Conservation (phyloP, 1,284 basidiomycete species). For the Cryptococcus sp. region DNA sequence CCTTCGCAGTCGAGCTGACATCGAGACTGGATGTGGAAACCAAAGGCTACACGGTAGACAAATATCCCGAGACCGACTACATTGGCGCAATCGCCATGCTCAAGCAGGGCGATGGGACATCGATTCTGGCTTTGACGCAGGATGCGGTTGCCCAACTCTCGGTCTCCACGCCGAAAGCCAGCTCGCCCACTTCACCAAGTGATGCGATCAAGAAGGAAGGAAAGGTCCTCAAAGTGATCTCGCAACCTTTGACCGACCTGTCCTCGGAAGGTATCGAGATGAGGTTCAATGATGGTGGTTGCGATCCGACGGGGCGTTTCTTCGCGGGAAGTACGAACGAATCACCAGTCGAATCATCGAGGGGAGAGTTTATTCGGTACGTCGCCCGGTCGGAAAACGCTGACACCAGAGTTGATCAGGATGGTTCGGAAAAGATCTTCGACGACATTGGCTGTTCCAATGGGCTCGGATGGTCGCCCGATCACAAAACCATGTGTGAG, state of each 20-base stretch:
- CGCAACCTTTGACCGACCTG: conserved; percentile 18
- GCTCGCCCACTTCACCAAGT: neutral
- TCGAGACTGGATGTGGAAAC: conserved; percentile 29
- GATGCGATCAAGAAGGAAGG: neutral
- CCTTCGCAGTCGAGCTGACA: neutral
- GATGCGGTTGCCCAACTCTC: conserved; percentile 13
- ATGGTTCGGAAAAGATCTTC: conserved; percentile 24
- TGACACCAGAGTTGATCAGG: conserved; percentile 13
- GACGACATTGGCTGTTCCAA: conserved; percentile 37
- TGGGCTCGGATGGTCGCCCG: conserved; percentile 43
- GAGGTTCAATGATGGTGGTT: conserved; percentile 46
- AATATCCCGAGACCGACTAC: conserved; percentile 29
- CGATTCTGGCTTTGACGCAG: conserved; percentile 12
- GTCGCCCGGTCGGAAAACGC: conserved; percentile 1
- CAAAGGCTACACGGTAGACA: conserved; percentile 24
- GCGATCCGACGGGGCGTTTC: conserved; percentile 39
- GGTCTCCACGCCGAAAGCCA: conserved; percentile 1
- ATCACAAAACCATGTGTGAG: conserved; percentile 41
- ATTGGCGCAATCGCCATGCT: conserved; percentile 33
- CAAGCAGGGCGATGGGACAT: neutral
- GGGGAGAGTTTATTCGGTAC: conserved; percentile 35
- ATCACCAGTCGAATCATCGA: conserved; percentile 12
- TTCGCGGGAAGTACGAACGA: conserved; percentile 34
- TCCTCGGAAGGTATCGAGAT: conserved; percentile 15
- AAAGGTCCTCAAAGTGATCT: conserved; percentile 15